A percentile compares a stretch with the other conserved stretches of the same genome.
phyloP scores from a whole-genome alignment of 345 rosid species.

The Balakata baccata region DNA sequence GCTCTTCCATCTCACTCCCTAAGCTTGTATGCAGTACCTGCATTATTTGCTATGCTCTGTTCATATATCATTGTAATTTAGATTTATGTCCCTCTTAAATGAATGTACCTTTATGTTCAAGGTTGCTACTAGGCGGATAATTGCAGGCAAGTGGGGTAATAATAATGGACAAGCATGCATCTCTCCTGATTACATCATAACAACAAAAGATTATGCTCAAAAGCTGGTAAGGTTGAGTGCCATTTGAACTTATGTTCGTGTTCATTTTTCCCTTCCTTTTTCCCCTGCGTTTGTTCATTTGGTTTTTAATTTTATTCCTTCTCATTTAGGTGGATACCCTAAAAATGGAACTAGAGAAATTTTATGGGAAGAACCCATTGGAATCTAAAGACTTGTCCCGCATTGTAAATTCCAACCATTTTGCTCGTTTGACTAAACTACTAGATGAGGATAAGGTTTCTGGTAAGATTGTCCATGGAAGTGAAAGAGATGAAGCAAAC shows the following conservation, averaged over 20 bases:
- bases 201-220: conserved; percentile 64
- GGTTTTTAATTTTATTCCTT: conserved; percentile 14
- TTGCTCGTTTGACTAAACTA: conserved; percentile 62
- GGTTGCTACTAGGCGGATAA: conserved; percentile 77
- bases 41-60: conserved; percentile 3
- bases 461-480: conserved; percentile 73
- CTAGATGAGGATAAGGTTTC: conserved; percentile 86
- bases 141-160: conserved; percentile 85
- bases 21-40: not conserved
- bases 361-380: conserved; percentile 74
- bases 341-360: conserved; percentile 56
- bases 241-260: not conserved
- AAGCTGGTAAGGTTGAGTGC: conserved; percentile 57
- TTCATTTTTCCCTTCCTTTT: not conserved
- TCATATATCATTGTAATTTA: not conserved
- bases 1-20: conserved; percentile 1
- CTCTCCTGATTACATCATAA: conserved; percentile 79
- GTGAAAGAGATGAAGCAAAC: conserved; percentile 58
- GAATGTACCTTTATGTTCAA: conserved; percentile 29
- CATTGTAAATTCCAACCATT: conserved; percentile 78
- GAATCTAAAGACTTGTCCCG: conserved; percentile 82
- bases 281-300: not conserved
- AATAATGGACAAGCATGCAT: conserved; percentile 93
- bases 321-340: conserved; percentile 54
- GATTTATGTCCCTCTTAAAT: conserved; percentile 12